Evolutionary conservation across 2,329 filamentous ascomycete species (phyloP).

Genomic region (Cladosporium cucumerinum): DNA sequence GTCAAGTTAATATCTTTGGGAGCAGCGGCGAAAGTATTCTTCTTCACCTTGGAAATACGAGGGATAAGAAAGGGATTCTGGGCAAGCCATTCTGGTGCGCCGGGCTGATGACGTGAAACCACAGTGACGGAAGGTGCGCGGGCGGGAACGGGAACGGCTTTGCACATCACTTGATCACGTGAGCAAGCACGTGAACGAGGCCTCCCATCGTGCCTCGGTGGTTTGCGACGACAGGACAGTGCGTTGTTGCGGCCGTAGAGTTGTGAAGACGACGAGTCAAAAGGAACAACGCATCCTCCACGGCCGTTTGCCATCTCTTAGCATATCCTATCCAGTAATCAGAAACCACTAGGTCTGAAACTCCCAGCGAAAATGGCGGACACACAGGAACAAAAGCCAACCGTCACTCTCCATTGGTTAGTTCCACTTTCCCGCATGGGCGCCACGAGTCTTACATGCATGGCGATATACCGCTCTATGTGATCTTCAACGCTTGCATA

Average conservation of each 20-base stretch:
- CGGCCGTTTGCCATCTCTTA: neutral
- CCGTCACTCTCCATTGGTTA: slow-evolving; percentile 14
- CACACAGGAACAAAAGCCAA: slow-evolving; percentile 12
- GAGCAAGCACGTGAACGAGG: neutral
- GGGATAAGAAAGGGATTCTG: neutral
- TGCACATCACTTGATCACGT: neutral
- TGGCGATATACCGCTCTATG: neutral
- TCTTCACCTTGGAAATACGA: neutral
- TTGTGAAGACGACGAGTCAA: neutral
- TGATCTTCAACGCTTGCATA: neutral
- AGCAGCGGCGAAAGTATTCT: neutral
- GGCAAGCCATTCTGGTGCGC: neutral
- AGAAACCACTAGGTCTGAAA: neutral
- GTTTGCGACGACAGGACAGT: slow-evolving; percentile 5
- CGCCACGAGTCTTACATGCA: slow-evolving; percentile 1
- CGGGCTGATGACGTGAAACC: neutral
- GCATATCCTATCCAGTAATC: neutral
- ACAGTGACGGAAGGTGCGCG: neutral
- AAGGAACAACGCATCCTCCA: neutral
- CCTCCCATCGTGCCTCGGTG: neutral
- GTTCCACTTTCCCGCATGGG: neutral
- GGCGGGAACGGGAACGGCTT: neutral
- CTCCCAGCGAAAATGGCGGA: slow-evolving; percentile 6
- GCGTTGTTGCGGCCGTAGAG: neutral
- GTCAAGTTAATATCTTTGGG: neutral